Conservation (phyloP, 2,329 filamentous ascomycete species). For the Ceratocystis colombiana region DNA sequence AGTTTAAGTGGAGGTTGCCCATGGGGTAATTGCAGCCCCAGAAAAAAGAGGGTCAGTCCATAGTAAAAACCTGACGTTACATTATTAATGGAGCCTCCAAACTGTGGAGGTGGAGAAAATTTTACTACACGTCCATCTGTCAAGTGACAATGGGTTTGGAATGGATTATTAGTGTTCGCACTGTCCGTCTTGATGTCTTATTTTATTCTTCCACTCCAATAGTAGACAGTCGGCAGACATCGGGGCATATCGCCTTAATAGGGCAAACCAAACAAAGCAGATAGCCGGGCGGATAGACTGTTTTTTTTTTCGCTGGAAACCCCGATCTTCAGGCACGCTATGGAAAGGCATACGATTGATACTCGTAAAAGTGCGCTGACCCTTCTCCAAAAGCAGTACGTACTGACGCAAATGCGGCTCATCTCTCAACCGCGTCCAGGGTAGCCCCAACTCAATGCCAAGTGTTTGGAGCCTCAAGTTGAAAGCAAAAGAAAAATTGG, state of each 20-base stretch:
- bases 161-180: neutral
- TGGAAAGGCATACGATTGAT: no score
- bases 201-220: neutral
- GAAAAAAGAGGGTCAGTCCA: neutral
- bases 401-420: conserved; percentile 11
- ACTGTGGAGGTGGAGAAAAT: neutral
- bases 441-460: neutral
- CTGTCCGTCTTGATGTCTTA: neutral
- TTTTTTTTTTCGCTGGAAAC: no score
- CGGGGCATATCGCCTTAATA: no score
- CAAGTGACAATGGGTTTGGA: conserved; percentile 1
- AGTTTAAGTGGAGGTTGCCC: neutral
- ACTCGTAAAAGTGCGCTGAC: neutral
- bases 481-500: neutral
- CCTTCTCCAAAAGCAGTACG: conserved; percentile 4
- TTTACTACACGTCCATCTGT: neutral
- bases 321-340: no score
- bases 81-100: conserved; percentile 1
- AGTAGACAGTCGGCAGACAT: no score
- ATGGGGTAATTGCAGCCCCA: conserved; percentile 18
- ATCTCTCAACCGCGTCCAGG: neutral
- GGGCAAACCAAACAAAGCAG: no score
- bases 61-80: neutral
- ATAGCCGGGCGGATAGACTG: no score
- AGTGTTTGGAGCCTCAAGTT: conserved; percentile 11